Conservation (phyloP, 805 yeast genomes). For the Ogataea glucozyma region DNA sequence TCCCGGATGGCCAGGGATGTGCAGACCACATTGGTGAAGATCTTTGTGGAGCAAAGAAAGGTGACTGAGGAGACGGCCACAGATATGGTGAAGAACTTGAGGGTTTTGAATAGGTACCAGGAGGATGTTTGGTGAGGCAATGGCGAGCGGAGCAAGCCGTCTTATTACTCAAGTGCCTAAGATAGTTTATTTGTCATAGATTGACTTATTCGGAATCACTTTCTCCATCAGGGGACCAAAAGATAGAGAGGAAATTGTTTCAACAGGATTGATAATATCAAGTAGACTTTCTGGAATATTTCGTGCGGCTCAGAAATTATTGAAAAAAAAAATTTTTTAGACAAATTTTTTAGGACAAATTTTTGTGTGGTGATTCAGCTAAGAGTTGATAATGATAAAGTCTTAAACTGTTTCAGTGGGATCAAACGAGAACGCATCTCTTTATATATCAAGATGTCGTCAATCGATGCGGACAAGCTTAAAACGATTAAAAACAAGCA, state of each 20-base stretch:
- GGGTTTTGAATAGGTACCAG: conserved; percentile 85
- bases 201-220: too few species aligned
- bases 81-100: conserved; percentile 74
- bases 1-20: conserved; percentile 95
- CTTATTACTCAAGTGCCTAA: not conserved
- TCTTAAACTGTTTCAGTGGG: too few species aligned
- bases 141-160: not conserved
- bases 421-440: not conserved
- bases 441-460: too few species aligned
- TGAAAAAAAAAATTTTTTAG: conserved; percentile 1
- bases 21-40: conserved; percentile 62
- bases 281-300: too few species aligned
- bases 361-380: too few species aligned
- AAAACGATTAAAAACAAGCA: conserved; percentile 68
- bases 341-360: not conserved
- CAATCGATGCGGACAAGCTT: conserved; percentile 41
- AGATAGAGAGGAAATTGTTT: too few species aligned
- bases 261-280: too few species aligned
- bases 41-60: conserved; percentile 64
- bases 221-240: too few species aligned
- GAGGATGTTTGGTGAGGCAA: conserved; percentile 89
- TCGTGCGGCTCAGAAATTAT: conserved; percentile 2
- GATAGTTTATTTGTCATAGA: too few species aligned
- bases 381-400: too few species aligned
- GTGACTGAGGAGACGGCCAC: conserved; percentile 67